Evolutionary conservation across 805 yeast species (phyloP), one percentile per base, ranked within the genome.

Genomic region (Candida ipomoeae): DNA sequence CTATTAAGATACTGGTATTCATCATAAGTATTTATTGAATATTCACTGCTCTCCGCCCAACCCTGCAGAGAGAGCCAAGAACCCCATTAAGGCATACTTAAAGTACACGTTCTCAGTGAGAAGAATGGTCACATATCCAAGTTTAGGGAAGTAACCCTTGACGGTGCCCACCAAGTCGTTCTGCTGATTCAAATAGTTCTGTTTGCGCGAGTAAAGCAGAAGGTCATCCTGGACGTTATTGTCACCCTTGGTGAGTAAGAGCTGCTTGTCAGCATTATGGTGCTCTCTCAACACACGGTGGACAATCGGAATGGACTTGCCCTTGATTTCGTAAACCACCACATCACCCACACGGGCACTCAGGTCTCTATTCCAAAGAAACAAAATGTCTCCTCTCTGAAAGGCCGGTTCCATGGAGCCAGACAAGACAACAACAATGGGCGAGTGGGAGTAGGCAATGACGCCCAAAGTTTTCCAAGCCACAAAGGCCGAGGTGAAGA

Each of bases 361-460:
- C 18, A 70, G 62, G 49, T 85, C 83, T 57, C 97, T 77, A 68
- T 94, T 94, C 96, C 96, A 91, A 50, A 94, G 73, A 61, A 94
- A 84, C 54, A 94, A 71, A 15, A 94, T 85, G 65, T 94, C 99
- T 46, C 99, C 99, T 70, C 99, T 81, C 70, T 94, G 97, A 78
- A 94, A 94, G 1, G 99, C 99, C 2, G 99, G 99, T 67, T 94
- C 99, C 99, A 94, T 94, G 2, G 98, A 92, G 5, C 99, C 99
- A 1, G 98, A 90, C 44, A 94, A 79, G 8, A 94, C 99, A 29
- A 94, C 99, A 18, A 94, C 99, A 21, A 94, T 82, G 18, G 99
- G 99, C 1, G 97, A 88, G 53, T 88, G 84, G 0, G 97, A 83
- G 68, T 89, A 83, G 10, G 97, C 78, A 1, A 83, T 73, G 3